phyloP scores from a whole-genome alignment of 345 rosid species.

The Hibiscus tridactylites region DNA sequence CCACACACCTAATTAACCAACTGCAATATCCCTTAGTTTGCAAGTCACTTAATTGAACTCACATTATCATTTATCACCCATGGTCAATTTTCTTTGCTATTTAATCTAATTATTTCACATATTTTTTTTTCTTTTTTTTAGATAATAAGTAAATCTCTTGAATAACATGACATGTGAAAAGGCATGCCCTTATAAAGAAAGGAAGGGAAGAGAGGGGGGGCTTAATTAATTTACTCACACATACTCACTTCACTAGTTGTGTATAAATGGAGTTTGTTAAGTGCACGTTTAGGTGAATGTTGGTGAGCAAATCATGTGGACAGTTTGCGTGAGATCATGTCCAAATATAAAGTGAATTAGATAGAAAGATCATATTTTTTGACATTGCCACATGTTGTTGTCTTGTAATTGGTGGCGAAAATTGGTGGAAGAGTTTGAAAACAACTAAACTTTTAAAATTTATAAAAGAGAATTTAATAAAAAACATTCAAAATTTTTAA shows the following conservation, averaged over 20 bases:
- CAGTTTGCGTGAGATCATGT: conserved; percentile 27
- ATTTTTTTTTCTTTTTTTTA: no score
- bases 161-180: background rate
- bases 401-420: background rate
- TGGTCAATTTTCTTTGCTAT: no score
- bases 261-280: conserved; percentile 22
- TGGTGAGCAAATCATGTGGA: conserved; percentile 28
- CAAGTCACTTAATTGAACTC: conserved; percentile 36
- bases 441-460: no score
- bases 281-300: conserved; percentile 34
- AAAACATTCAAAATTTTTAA: no score
- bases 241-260: background rate
- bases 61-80: background rate
- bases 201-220: background rate
- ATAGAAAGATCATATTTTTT: conserved; percentile 3
- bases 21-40: conserved; percentile 44
- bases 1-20: conserved; percentile 55
- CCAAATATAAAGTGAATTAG: conserved; percentile 13
- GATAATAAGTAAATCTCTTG: no score
- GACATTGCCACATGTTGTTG: conserved; percentile 23
- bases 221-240: conserved; percentile 4
- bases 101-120: no score
- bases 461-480: no score
- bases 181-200: background rate
- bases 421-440: no score